Evolutionary conservation across 129 eudicot genomes (phyloP).

Genomic region (Ambrosia trifida): DNA sequence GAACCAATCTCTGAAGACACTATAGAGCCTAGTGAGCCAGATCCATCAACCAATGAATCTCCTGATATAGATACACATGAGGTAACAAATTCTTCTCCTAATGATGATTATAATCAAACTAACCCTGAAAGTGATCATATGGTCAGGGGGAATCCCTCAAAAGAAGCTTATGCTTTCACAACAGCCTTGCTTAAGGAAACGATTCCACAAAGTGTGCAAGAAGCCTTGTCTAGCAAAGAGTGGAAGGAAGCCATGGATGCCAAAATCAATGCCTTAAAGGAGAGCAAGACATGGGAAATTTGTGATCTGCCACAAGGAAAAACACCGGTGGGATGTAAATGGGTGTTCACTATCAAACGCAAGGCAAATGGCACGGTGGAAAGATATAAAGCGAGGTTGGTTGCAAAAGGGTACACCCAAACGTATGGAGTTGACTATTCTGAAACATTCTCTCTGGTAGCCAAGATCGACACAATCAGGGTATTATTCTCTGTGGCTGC

Average conservation of each 20-base stretch:
- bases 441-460: background rate
- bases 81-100: background rate
- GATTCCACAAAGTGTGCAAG: background rate
- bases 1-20: background rate
- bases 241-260: background rate
- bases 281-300: background rate
- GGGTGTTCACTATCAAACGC: too few species aligned
- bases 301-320: background rate
- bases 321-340: too few species aligned
- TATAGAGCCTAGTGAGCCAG: background rate
- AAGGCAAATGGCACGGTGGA: too few species aligned
- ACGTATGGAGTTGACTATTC: background rate
- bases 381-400: background rate
- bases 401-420: background rate
- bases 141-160: background rate
- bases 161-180: background rate
- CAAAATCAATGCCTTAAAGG: background rate
- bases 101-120: background rate
- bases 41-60: background rate
- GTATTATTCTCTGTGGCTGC: background rate
- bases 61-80: background rate
- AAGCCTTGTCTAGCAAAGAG: background rate
- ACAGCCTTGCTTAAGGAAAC: background rate
- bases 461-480: background rate
- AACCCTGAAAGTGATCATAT: background rate